phyloP scores from a whole-genome alignment of 306 rosid genomes.

The Rosa persica region DNA sequence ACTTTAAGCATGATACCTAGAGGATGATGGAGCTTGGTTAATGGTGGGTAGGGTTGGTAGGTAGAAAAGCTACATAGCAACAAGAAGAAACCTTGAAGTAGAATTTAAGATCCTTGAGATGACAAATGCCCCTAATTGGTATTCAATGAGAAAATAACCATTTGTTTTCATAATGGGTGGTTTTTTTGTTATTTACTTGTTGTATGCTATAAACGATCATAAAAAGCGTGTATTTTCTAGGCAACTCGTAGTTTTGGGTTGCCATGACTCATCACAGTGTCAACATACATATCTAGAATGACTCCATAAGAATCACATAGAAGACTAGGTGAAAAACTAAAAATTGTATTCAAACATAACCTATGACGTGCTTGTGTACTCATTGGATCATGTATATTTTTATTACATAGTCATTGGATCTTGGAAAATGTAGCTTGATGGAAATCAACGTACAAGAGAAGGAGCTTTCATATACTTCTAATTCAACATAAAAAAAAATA shows the following conservation, averaged over 20 bases:
- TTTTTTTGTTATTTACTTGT: background rate
- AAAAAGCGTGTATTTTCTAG: background rate
- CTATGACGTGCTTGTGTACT: background rate
- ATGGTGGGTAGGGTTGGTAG: slow-evolving; percentile 28
- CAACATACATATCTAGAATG: background rate
- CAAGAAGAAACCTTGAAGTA: slow-evolving; percentile 31
- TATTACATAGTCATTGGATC: background rate
- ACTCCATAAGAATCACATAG: background rate
- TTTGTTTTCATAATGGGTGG: background rate
- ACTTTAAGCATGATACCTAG: background rate
- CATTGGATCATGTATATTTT: background rate
- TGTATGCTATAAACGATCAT: background rate
- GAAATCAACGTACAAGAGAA: background rate
- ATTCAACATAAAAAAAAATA: too few species aligned
- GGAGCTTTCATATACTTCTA: background rate
- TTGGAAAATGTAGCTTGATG: background rate
- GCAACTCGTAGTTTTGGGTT: background rate
- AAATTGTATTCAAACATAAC: background rate
- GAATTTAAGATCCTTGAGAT: slow-evolving; percentile 20
- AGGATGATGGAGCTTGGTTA: background rate
- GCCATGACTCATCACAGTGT: background rate
- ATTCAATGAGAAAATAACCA: background rate
- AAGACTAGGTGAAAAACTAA: background rate
- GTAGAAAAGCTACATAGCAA: slow-evolving; percentile 39
- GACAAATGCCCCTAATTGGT: background rate